phyloP scores from a whole-genome alignment of 768 basidiomycete genomes.

The Tremella yokohamensis region DNA sequence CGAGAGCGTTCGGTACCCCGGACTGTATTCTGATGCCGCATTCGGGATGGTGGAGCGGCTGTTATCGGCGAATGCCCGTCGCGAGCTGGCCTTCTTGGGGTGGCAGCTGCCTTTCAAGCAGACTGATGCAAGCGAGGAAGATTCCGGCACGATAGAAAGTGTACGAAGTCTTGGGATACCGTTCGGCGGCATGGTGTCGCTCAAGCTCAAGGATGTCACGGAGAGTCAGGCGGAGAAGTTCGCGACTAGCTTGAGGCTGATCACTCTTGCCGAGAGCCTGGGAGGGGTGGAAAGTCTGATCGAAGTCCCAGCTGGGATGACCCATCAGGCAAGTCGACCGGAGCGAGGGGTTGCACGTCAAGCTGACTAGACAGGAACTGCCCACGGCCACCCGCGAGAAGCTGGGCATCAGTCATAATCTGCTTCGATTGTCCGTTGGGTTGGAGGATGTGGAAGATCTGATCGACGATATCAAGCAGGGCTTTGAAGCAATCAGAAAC shows the following conservation, averaged over 20 bases:
- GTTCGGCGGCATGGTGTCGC: constrained; percentile 83
- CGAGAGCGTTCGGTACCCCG: constrained; percentile 82
- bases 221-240: constrained; percentile 62
- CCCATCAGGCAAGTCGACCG: constrained; percentile 59
- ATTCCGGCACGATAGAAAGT: constrained; percentile 17
- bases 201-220: constrained; percentile 58
- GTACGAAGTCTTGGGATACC: constrained; percentile 62
- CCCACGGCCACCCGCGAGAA: constrained; percentile 36
- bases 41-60: constrained; percentile 64
- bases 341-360: background rate
- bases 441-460: constrained; percentile 85
- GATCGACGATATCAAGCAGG: constrained; percentile 66
- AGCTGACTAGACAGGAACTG: constrained; percentile 20
- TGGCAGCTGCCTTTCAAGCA: constrained; percentile 46
- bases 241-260: constrained; percentile 63
- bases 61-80: constrained; percentile 63
- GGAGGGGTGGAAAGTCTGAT: constrained; percentile 91
- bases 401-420: constrained; percentile 45
- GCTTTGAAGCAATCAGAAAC: constrained; percentile 54
- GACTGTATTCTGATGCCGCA: constrained; percentile 65
- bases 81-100: constrained; percentile 58
- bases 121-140: constrained; percentile 16
- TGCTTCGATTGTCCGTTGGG: constrained; percentile 78
- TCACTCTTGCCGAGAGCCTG: constrained; percentile 79
- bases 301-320: constrained; percentile 84